Evolutionary conservation across 257 asterid species (phyloP).

Genomic region (Solanum peruvianum): DNA sequence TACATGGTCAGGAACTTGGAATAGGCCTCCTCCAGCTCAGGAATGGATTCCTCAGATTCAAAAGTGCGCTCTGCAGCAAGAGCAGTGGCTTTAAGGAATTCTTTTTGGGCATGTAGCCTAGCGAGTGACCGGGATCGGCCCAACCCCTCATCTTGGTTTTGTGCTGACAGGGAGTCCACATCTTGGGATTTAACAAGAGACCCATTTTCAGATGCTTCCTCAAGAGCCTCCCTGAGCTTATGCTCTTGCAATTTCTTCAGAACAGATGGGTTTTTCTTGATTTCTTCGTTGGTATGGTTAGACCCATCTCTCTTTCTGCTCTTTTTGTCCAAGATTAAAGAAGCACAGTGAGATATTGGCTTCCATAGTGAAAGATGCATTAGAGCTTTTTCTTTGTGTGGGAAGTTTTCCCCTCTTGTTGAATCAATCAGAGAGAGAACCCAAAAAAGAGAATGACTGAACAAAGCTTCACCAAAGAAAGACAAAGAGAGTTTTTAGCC

Average conservation of each 20-base stretch:
- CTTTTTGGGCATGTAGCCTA: slow-evolving; percentile 84
- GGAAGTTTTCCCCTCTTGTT: not conserved
- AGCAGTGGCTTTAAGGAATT: slow-evolving; percentile 86
- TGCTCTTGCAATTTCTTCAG: slow-evolving; percentile 76
- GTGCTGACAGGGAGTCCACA: slow-evolving; percentile 53
- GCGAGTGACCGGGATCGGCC: slow-evolving; percentile 91
- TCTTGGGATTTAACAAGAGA: slow-evolving; percentile 74
- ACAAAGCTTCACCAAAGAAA: slow-evolving; percentile 13
- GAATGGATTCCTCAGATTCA: slow-evolving; percentile 56
- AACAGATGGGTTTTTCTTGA: slow-evolving; percentile 50
- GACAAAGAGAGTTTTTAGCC: slow-evolving; percentile 23
- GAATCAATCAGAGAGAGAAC: slow-evolving; percentile 17
- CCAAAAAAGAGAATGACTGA: slow-evolving; percentile 12
- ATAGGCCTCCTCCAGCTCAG: slow-evolving; percentile 58
- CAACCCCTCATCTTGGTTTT: slow-evolving; percentile 62
- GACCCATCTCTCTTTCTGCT: slow-evolving; percentile 70
- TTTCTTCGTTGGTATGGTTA: slow-evolving; percentile 49
- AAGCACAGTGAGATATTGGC: slow-evolving; percentile 93
- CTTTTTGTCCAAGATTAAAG: slow-evolving; percentile 88
- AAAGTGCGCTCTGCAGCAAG: slow-evolving; percentile 83
- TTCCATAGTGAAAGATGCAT: slow-evolving; percentile 99
- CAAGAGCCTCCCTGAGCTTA: slow-evolving; percentile 92
- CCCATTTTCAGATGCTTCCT: slow-evolving; percentile 97
- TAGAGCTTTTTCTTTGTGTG: slow-evolving; percentile 17
- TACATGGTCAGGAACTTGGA: slow-evolving; percentile 85